Evolutionary conservation across 2,329 filamentous ascomycete genomes (phyloP).

Genomic region (Aspergillus aculeatus): DNA sequence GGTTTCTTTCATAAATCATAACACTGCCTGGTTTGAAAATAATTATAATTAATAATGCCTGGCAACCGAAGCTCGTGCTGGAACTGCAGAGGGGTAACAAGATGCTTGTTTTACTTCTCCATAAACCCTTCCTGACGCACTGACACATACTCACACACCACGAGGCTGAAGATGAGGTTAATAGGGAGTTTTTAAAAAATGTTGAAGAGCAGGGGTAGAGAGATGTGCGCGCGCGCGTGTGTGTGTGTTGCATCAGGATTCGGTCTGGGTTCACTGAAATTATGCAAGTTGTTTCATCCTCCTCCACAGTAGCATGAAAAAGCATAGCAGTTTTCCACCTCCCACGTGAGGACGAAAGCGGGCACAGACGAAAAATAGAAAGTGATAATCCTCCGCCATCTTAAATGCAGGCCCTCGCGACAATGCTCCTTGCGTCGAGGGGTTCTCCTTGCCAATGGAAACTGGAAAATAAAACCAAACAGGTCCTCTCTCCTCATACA

Average conservation of each 20-base stretch:
- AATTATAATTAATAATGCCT: constrained; percentile 21
- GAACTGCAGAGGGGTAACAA: constrained; percentile 7
- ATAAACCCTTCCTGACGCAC: not conserved
- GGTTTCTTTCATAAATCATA: constrained; percentile 23
- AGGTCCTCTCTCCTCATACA: not conserved
- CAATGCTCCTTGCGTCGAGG: not conserved
- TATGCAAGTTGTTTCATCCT: not conserved
- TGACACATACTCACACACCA: not conserved
- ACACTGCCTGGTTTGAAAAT: constrained; percentile 15
- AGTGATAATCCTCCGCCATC: not conserved
- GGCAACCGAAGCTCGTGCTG: constrained; percentile 5
- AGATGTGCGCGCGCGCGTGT: too few species aligned
- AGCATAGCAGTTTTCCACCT: not conserved
- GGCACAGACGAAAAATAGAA: not conserved
- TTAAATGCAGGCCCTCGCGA: not conserved
- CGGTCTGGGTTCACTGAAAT: not conserved
- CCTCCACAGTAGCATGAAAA: not conserved
- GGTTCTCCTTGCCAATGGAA: not conserved
- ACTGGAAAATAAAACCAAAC: not conserved
- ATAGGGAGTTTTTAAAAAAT: too few species aligned
- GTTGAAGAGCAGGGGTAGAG: not conserved
- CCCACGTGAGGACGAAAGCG: not conserved
- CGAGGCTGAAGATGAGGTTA: too few species aligned
- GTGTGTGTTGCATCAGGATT: not conserved
- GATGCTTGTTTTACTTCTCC: not conserved